Conservation (phyloP, 2,329 filamentous ascomycete genomes). For the Fusarium palustre region DNA sequence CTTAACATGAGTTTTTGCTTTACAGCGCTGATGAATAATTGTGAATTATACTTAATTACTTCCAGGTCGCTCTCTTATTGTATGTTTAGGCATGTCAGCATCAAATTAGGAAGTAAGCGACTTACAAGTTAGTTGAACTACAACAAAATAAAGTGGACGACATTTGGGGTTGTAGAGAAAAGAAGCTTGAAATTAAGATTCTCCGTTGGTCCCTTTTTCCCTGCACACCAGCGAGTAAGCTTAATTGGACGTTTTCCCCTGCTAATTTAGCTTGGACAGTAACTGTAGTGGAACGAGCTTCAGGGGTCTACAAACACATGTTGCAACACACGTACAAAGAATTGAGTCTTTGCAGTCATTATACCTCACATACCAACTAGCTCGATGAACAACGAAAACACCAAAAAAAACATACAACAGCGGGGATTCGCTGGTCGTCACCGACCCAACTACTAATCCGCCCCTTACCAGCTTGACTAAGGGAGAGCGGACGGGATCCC, state of each 20-base stretch:
- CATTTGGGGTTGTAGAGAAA: background rate
- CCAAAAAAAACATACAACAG: too few species aligned
- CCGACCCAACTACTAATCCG: too few species aligned
- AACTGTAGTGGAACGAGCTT: background rate
- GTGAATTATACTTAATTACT: background rate
- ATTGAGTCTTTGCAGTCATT: background rate
- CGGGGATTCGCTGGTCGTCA: too few species aligned
- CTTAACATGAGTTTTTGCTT: background rate
- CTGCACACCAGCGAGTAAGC: background rate
- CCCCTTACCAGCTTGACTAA: too few species aligned
- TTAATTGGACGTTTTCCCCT: background rate
- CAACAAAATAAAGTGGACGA: background rate
- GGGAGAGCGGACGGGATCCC: too few species aligned
- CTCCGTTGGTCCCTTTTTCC: too few species aligned
- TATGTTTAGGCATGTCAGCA: background rate
- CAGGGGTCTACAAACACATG: background rate
- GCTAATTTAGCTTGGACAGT: background rate
- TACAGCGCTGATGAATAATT: background rate
- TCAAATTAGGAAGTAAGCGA: background rate
- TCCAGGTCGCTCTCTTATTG: background rate
- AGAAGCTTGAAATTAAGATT: slow-evolving; percentile 37
- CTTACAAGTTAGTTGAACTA: background rate
- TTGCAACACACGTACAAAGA: background rate
- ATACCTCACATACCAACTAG: too few species aligned
- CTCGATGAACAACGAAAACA: too few species aligned